A percentile compares a stretch with the other conserved stretches of the same genome.
phyloP scores from a whole-genome alignment of 768 basidiomycete species.

The Xanthoconium stramineum region DNA sequence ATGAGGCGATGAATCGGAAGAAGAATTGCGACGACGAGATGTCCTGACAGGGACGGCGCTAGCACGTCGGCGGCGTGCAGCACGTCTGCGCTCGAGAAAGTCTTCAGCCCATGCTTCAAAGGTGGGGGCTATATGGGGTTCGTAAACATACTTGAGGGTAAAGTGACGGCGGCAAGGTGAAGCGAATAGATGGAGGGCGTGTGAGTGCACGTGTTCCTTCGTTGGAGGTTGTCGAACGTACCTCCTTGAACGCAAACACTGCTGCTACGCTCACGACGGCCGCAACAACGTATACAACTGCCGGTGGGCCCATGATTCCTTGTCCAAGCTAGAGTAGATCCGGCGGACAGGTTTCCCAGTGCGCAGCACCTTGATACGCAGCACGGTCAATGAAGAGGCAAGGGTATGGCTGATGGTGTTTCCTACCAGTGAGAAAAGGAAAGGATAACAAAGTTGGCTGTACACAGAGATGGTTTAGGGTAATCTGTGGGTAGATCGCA shows the following conservation, averaged over 20 bases:
- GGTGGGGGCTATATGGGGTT: conserved; percentile 63
- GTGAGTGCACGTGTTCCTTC: conserved; percentile 20
- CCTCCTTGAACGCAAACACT: conserved; percentile 57
- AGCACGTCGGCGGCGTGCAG: conserved; percentile 26
- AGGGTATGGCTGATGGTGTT: background rate
- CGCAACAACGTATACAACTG: conserved; percentile 48
- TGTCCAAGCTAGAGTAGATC: conserved; percentile 3
- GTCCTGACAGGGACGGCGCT: conserved; percentile 20
- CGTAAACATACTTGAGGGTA: conserved; percentile 56
- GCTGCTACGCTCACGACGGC: conserved; percentile 51
- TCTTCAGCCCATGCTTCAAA: conserved; percentile 45
- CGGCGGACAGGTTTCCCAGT: conserved; percentile 1
- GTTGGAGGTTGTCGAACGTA: conserved; percentile 23
- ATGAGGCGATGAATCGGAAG: conserved; percentile 8
- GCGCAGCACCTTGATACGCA: conserved; percentile 12
- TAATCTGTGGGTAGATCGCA: background rate
- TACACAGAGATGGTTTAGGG: background rate
- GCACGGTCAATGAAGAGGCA: background rate
- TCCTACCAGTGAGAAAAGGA: background rate
- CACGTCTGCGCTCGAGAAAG: conserved; percentile 31
- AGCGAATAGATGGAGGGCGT: conserved; percentile 5
- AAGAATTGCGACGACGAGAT: conserved; percentile 15
- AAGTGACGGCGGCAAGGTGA: background rate
- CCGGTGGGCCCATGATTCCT: conserved; percentile 27
- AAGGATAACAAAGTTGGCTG: background rate